These are phyloP conservation scores for Curvularia verruculosa DNA, from an alignment of 2,329 filamentous ascomycete genomes.

Conservation along the genomic window DNA sequence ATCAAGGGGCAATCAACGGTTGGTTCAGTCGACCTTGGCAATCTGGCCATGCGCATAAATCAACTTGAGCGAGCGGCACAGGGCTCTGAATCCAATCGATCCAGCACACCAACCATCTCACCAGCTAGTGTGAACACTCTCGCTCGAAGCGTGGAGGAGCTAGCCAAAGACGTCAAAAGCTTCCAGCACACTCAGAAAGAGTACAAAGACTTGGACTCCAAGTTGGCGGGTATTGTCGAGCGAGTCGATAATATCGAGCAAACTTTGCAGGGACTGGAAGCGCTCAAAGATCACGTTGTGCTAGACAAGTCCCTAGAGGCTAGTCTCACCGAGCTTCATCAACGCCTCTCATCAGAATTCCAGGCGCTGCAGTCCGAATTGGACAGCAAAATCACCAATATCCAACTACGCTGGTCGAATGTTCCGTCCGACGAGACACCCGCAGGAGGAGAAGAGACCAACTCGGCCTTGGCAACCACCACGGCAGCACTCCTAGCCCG, in stretches of 20 bases:
- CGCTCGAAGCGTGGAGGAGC: not conserved
- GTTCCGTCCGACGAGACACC: not conserved
- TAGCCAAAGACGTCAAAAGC: not conserved
- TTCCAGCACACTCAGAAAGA: not conserved
- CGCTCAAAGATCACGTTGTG: not conserved
- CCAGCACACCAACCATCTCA: not conserved
- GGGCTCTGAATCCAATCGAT: not conserved
- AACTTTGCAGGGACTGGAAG: not conserved
- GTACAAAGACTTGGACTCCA: not conserved
- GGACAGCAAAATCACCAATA: not conserved
- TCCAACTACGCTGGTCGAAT: not conserved
- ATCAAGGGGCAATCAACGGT: not conserved
- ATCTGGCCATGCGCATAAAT: not conserved
- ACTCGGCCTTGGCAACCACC: not conserved
- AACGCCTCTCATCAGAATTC: not conserved
- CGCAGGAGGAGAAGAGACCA: not conserved
- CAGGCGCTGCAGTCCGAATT: not conserved
- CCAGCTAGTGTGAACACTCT: not conserved
- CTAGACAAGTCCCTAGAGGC: not conserved
- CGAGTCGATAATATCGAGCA: not conserved
- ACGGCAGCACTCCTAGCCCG: not conserved
- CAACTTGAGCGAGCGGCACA: not conserved
- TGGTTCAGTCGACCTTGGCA: not conserved
- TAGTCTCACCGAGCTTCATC: not conserved
- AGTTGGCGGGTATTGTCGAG: not conserved